Base-by-base conservation (phyloP, 257 asterid genomes). In the Prunella vulgaris region DNA sequence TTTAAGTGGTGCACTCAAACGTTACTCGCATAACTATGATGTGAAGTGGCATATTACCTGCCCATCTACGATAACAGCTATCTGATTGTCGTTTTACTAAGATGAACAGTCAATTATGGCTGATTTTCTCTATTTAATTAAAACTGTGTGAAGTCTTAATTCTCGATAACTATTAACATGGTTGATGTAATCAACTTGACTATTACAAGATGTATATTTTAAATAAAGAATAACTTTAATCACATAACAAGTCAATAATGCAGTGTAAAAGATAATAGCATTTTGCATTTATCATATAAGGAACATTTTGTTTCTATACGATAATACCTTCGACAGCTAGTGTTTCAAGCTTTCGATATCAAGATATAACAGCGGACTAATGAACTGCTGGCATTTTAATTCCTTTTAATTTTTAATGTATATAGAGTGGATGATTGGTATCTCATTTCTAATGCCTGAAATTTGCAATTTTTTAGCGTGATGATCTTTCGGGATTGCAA, bases 401-500 rank as follows among this genome's bases (percentile, higher is more conserved):
- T 49, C 59, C 28, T 24, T 21, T 7, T 49, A n/a, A n/a, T 22
- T 40, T 28, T 7, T 13, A 12, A 15, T 30, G 10, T 28, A 60
- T 21, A 38, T n/a, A 32, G 12, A 56, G 49, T 24, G 64, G 30
- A 24, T 60, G 21, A 22, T 60, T 62, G 10, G 40, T 20, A 49
- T 40, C 66, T 74, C 56, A 33, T 14, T 38, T 65, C 83, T 78
- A 71, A 88, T 69, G 33, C 28, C 58, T 67, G 70, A 25, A 28
- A 60, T 77, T 75, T 78, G 72, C 78, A 22, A 66, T 76, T 69
- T 77, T 54, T 61, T 74, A 90, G 99, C 96, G 99, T 17, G 99
- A 94, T 79, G 97, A 90, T 86, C 87, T 94, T 64, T 87, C 99
- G 44, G 99, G 99, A 63, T 88, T 93, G 97, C 96, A 90, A 78